Evolutionary conservation across 148 eudicot genomes (phyloP).

Genomic region (Fallopia convolvulus): DNA sequence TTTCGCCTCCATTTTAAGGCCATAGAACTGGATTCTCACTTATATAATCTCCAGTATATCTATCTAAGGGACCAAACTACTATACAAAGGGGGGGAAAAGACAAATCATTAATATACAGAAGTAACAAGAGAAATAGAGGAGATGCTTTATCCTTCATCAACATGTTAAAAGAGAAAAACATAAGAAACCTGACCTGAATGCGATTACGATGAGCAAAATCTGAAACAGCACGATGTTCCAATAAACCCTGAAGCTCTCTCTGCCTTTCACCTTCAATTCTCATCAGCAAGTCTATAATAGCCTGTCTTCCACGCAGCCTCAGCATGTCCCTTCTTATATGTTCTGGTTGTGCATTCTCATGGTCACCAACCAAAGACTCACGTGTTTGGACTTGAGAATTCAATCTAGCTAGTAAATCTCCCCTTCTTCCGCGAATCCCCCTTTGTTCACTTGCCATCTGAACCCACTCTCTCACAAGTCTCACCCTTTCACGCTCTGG

Average conservation of each 20-base stretch:
- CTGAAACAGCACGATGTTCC: slow-evolving; percentile 95
- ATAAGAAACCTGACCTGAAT: slow-evolving; percentile 58
- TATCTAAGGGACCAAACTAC: background rate
- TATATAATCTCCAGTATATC: background rate
- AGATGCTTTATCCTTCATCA: background rate
- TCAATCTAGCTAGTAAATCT: slow-evolving; percentile 31
- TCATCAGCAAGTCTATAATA: slow-evolving; percentile 75
- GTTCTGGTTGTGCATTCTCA: slow-evolving; percentile 71
- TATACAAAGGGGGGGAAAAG: background rate
- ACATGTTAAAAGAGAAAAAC: background rate
- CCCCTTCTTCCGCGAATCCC: slow-evolving; percentile 60
- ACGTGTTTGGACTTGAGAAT: slow-evolving; percentile 31
- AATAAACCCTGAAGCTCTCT: slow-evolving; percentile 86
- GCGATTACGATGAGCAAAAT: slow-evolving; percentile 96
- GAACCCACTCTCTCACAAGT: slow-evolving; percentile 95
- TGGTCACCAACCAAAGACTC: slow-evolving; percentile 38
- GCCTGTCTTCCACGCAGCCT: slow-evolving; percentile 97
- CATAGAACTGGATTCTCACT: background rate
- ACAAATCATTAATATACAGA: background rate
- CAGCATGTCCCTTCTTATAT: slow-evolving; percentile 68
- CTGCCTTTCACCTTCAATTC: slow-evolving; percentile 90
- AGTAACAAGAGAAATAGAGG: background rate
- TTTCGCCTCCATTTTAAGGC: background rate
- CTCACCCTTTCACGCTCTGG: slow-evolving; percentile 96
- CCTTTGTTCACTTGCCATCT: slow-evolving; percentile 88